Evolutionary conservation across 2,329 filamentous ascomycete species (phyloP), one percentile per base, ranked within the genome.

Genomic region (Trichoderma harzianum): DNA sequence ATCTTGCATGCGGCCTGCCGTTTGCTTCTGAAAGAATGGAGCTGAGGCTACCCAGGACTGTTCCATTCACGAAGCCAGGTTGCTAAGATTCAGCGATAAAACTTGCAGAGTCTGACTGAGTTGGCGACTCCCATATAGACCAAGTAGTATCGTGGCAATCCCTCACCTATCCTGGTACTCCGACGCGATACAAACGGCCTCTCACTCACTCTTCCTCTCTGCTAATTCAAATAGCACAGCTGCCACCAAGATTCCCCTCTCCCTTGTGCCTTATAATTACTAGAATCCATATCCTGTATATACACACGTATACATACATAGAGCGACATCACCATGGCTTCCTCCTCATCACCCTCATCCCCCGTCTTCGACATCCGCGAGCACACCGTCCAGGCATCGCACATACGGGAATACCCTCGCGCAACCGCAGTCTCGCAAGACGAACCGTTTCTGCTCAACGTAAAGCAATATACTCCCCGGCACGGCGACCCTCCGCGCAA

Each of bases 401-500:
- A 98, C 81, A 92, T 97, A 74, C 88, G 95, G 74, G 93, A 97
- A 78, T 97, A 94, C 78, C 86, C 92, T 7, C 88, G 89, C 69
- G 92, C 92, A 14, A 94, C 92, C 3, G 87, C 90, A 3, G 85
- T 87, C 70, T 88, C 88, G 14, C 92, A 97, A 76, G 92, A 97
- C 74, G 92, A 95, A 73, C 85, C 88, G 7, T 85, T 98, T 3
- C 82, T 90, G 69, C 82, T 98, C 6, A 89, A 90, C 10, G 87
- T 98, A 68, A 98, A 97, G 84, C 93, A 98, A 79, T 98, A 98
- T 79, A 92, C 88, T 0, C 95, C 95, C 1, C 84, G 89, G 70
- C 87, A 91, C 78, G 94, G 95, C 76, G 86, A 84, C 0, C 81
- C 84, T 28, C 92, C 93, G 0, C 85, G 89, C 74, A 88, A 89